Evolutionary conservation across 2,329 filamentous ascomycete species (phyloP), one percentile per base, ranked within the genome.

Genomic region (Lecanicillium sp.): DNA sequence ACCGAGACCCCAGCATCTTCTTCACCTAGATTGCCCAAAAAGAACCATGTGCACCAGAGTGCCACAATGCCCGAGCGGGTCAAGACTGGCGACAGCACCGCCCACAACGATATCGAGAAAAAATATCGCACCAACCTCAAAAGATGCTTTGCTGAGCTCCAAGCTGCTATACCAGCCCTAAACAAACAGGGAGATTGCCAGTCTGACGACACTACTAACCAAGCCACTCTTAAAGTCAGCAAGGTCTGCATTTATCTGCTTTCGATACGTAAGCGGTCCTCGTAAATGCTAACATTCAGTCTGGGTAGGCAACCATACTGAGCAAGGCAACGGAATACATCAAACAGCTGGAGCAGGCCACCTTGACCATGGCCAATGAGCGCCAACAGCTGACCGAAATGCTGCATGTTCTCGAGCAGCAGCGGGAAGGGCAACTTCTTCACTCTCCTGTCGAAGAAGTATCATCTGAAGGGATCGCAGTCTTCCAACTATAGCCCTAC

Each of bases 241-340:
- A 78, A 78, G 66, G 74, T 77, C 43, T 51, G 69, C n/a, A n/a
- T n/a, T n/a, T n/a, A n/a, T n/a, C n/a, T n/a, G n/a, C n/a, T n/a
- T 56, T 41, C 29, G 25, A 14, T n/a, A 12, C 31, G 17, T 14
- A 29, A 10, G 7, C 19, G n/a, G n/a, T n/a, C n/a, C n/a, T n/a
- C n/a, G n/a, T n/a, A n/a, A n/a, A 6, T 18, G 17, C 39, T 44
- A 39, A 43, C 28, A 33, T 11, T 11, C 30, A 19, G n/a, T 39
- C 18, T 7, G 14, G 19, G 7, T 41, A 78, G 74, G 74, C 74
- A 9, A 76, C 74, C 12, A 71, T 78, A 25, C 59, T 78, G 28
- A 76, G 72, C 14, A 78, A 78, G 49, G 74, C 74, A n/a, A 77
- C 74, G 27, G 74, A 78, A 51, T 78, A 78, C 48, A 78, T 78